Percentiles rank a stretch among this genome's conserved stretches.
These are phyloP conservation scores for Plectosphaerella plurivora DNA, from an alignment of 2,329 filamentous ascomycete genomes.

Conservation along the genomic window DNA sequence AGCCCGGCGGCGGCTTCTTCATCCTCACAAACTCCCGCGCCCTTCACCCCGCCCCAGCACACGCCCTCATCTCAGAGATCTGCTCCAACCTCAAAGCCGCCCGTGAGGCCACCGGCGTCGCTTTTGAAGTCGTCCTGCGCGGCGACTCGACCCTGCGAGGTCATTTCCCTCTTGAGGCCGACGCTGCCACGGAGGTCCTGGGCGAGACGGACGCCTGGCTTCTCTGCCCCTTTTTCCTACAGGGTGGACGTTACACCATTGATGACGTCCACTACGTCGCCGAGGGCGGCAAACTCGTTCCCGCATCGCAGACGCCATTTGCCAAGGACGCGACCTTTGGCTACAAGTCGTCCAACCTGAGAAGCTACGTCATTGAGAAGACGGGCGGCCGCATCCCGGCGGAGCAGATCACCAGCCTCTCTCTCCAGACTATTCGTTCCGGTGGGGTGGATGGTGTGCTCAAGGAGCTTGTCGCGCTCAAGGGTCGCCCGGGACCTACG, in stretches of 20 bases:
- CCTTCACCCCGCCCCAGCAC: conserved; percentile 41
- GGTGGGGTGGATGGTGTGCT: conserved; percentile 38
- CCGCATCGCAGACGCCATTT: conserved; percentile 48
- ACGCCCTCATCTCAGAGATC: conserved; percentile 42
- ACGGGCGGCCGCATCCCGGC: conserved; percentile 32
- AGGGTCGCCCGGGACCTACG: conserved; percentile 10
- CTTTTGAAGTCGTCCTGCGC: conserved; percentile 50
- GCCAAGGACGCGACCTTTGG: conserved; percentile 53
- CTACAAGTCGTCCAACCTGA: conserved; percentile 46
- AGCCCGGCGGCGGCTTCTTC: conserved; percentile 43
- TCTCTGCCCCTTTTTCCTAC: conserved; percentile 53
- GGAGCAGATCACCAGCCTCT: conserved; percentile 36
- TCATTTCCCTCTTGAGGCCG: conserved; percentile 50
- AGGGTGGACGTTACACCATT: conserved; percentile 53
- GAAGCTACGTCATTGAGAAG: conserved; percentile 51
- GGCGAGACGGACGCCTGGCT: conserved; percentile 47
- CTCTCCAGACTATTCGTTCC: conserved; percentile 39
- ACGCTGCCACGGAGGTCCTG: conserved; percentile 43
- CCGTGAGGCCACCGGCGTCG: conserved; percentile 26
- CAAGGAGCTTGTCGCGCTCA: conserved; percentile 29
- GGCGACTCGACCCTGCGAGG: conserved; percentile 53
- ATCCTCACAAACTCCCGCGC: conserved; percentile 56
- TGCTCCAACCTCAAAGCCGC: conserved; percentile 42
- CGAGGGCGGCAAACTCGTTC: conserved; percentile 35
- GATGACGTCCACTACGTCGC: conserved; percentile 53